phyloP scores from a whole-genome alignment of 768 basidiomycete genomes.

The Strobilomyces dryophilus region DNA sequence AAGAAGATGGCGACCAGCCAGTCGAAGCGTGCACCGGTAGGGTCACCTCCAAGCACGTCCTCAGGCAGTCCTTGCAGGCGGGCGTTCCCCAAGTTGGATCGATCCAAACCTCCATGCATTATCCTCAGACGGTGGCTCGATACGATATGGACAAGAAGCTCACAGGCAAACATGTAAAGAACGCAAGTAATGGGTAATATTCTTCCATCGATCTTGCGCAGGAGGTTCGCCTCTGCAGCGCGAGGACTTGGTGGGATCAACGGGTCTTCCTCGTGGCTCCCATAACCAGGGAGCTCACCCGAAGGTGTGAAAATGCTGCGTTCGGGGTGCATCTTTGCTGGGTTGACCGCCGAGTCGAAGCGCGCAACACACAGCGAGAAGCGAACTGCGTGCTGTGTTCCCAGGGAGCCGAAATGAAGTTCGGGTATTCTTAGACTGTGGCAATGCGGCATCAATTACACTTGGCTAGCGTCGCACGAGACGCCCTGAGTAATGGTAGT shows the following conservation, averaged over 20 bases:
- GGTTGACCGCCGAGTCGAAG: neutral
- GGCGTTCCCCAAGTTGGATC: constrained; percentile 80
- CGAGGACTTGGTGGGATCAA: constrained; percentile 15
- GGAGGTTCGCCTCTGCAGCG: constrained; percentile 46
- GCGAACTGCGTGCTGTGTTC: neutral
- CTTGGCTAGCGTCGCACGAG: no score
- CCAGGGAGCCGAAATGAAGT: neutral
- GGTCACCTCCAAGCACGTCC: constrained; percentile 64
- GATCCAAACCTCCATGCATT: constrained; percentile 48
- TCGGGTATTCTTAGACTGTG: constrained; percentile 16
- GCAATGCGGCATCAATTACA: constrained; percentile 15
- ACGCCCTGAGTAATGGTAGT: no score
- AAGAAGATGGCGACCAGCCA: constrained; percentile 78
- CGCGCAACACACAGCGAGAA: neutral
- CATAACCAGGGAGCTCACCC: constrained; percentile 1
- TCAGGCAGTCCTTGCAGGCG: constrained; percentile 65
- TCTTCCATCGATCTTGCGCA: constrained; percentile 61
- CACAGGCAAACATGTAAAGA: constrained; percentile 74
- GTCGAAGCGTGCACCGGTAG: constrained; percentile 65
- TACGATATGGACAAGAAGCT: constrained; percentile 23
- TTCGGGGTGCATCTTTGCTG: neutral
- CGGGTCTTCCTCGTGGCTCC: constrained; percentile 13
- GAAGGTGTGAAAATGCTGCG: neutral
- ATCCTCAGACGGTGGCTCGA: neutral
- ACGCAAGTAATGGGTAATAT: constrained; percentile 70